A percentile compares a stretch with the other conserved stretches of the same genome.
Conservation (phyloP, 139 green algal species). For the Parachlorella kessleri region DNA sequence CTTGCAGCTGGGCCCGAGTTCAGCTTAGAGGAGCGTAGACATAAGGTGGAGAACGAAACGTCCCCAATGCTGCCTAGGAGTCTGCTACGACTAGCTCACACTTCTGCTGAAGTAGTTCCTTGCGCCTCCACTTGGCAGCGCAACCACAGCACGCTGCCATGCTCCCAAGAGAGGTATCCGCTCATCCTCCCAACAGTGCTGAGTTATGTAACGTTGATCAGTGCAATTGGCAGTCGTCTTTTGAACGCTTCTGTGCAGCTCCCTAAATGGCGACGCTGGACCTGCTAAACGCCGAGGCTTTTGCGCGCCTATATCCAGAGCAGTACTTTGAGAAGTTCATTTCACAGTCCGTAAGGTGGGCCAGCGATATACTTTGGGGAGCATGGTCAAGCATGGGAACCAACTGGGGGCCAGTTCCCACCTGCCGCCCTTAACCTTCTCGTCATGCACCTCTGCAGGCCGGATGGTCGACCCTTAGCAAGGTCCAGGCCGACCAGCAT, state of each 20-base stretch:
- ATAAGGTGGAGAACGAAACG: too few species aligned
- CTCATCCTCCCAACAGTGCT: too few species aligned
- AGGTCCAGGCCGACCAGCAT: slow-evolving; percentile 52
- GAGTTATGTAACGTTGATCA: too few species aligned
- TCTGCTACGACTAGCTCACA: too few species aligned
- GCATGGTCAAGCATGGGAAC: background rate
- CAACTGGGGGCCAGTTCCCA: background rate
- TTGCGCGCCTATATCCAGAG: slow-evolving; percentile 75
- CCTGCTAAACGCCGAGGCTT: slow-evolving; percentile 62
- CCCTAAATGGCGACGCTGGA: background rate
- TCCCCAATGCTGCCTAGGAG: too few species aligned
- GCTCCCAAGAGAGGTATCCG: too few species aligned
- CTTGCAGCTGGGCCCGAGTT: too few species aligned
- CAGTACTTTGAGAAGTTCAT: slow-evolving; percentile 72
- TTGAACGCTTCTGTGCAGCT: background rate
- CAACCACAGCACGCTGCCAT: background rate
- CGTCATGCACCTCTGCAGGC: background rate
- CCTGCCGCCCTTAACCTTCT: background rate
- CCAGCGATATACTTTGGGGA: slow-evolving; percentile 65
- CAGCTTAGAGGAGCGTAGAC: too few species aligned
- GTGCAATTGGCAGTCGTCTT: background rate
- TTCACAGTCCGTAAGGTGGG: slow-evolving; percentile 58
- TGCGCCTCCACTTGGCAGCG: background rate
- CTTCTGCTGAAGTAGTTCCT: background rate
- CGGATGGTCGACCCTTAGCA: background rate